Base-by-base conservation (phyloP, 768 basidiomycete species). In the Clitopilus passeckerianus region DNA sequence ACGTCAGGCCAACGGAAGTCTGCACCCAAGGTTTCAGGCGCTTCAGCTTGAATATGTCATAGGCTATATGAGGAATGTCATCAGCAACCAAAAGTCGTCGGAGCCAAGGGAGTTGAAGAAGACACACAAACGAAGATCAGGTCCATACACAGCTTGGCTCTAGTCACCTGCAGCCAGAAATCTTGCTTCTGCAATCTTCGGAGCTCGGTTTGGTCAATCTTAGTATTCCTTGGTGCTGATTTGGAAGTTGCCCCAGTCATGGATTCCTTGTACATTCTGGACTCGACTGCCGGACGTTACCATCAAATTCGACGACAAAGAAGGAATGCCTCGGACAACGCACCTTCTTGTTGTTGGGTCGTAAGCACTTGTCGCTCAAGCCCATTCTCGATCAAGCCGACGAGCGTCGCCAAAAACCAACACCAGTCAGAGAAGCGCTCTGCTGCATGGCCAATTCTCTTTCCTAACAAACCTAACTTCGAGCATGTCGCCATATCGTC, bases 401-500 rank as follows among this genome's bases (percentile, higher is more conserved):
- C 90, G 30, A 93, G 75, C 0, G 90, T 94, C 15, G 87, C 78
- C 27, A 89, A 74, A 62, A 94, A 80, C 92, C 91, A 94, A 68
- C 91, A 92, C 89, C 89, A 93, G 70, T 93, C 85, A 1, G 91
- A 85, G 66, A 92, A 85, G 10, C 84, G 81, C 34, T 77, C 90
- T 2, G 91, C 92, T 34, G 85, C 82, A 54, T 82, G 79, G 16
- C 92, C 92, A 0, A 81, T 72, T 54, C 76, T 79, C 63, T 82
- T 80, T 5, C 88, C 84, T 4, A 93, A 64, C 9, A 94, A 72
- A 0, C 91, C 92, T 27, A 93, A 72, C 60, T 77, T 78, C 12
- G 88, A 85, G 64, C 86, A 83, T n/a, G 91, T 91, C 53, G 82
- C 80, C n/a, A 91, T 70, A 72, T 94, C 92, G 65, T 94, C 91